These are phyloP conservation scores for Fomitopsis betulina DNA, from an alignment of 1,284 basidiomycete species.

Conservation along the genomic window DNA sequence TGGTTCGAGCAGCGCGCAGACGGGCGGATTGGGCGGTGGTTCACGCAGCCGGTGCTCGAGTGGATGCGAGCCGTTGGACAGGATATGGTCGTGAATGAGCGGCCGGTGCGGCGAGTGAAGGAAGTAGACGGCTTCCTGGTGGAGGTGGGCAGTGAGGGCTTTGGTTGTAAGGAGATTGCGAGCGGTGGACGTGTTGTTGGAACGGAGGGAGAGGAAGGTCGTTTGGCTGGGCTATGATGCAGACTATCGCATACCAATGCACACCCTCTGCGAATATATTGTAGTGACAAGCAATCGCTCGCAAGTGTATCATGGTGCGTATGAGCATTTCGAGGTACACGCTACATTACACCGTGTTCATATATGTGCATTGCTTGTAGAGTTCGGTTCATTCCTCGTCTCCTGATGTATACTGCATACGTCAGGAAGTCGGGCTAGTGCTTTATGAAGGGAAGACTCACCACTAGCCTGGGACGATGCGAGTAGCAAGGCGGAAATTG, in stretches of 20 bases:
- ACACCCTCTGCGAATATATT: not conserved
- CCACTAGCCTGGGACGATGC: too few species aligned
- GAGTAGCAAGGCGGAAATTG: too few species aligned
- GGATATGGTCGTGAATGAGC: constrained; percentile 37
- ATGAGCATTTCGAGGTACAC: too few species aligned
- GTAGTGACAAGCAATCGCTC: not conserved
- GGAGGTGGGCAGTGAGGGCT: constrained; percentile 45
- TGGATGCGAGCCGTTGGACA: constrained; percentile 64
- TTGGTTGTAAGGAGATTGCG: constrained; percentile 44
- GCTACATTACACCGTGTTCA: too few species aligned
- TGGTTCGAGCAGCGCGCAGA: constrained; percentile 73
- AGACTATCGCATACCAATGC: too few species aligned
- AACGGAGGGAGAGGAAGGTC: constrained; percentile 31
- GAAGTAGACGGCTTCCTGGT: constrained; percentile 56
- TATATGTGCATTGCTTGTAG: too few species aligned
- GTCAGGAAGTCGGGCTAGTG: too few species aligned
- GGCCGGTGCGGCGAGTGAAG: constrained; percentile 28
- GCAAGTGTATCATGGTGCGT: too few species aligned
- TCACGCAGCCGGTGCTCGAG: constrained; percentile 68
- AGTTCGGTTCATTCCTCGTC: too few species aligned
- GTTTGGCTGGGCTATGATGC: constrained; percentile 32
- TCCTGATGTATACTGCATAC: too few species aligned
- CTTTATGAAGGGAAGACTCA: too few species aligned
- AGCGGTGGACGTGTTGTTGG: constrained; percentile 34
- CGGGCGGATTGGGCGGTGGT: constrained; percentile 59